Conservation (phyloP, 495 filamentous ascomycete species). For the Penicillium egyptiacum region DNA sequence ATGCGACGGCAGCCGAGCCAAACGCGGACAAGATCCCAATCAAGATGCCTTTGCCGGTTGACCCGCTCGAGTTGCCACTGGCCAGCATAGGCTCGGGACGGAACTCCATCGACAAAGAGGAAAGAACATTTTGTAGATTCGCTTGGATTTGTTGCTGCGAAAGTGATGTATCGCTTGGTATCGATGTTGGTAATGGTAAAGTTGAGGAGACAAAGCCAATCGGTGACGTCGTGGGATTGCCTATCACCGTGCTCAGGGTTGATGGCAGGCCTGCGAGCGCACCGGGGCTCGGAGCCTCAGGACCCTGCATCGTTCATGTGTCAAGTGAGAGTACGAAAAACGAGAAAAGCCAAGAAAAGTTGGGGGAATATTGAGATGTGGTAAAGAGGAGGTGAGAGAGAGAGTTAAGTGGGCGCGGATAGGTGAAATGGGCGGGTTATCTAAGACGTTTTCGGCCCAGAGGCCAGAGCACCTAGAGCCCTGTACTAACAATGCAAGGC, state of each 20-base stretch:
- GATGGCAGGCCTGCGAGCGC: constrained; percentile 42
- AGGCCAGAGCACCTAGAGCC: background rate
- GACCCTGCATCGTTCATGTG: constrained; percentile 49
- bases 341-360: constrained; percentile 1
- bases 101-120: constrained; percentile 30
- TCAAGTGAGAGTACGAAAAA: background rate
- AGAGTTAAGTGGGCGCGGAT: constrained; percentile 19
- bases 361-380: background rate
- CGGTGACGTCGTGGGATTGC: constrained; percentile 37
- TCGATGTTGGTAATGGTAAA: constrained; percentile 8
- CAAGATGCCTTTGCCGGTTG: constrained; percentile 77
- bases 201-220: constrained; percentile 24
- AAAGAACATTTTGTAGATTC: constrained; percentile 35
- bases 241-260: constrained; percentile 37
- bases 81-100: constrained; percentile 27
- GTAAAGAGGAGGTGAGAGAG: constrained; percentile 15
- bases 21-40: constrained; percentile 97
- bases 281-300: constrained; percentile 45
- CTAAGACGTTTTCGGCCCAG: constrained; percentile 36
- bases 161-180: constrained; percentile 19
- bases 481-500: constrained; percentile 3
- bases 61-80: constrained; percentile 47
- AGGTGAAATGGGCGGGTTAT: constrained; percentile 16
- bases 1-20: constrained; percentile 83
- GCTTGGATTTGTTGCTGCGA: constrained; percentile 30